Conservation (phyloP, 176 grass and related monocot genomes). For the Stipa capillata region DNA sequence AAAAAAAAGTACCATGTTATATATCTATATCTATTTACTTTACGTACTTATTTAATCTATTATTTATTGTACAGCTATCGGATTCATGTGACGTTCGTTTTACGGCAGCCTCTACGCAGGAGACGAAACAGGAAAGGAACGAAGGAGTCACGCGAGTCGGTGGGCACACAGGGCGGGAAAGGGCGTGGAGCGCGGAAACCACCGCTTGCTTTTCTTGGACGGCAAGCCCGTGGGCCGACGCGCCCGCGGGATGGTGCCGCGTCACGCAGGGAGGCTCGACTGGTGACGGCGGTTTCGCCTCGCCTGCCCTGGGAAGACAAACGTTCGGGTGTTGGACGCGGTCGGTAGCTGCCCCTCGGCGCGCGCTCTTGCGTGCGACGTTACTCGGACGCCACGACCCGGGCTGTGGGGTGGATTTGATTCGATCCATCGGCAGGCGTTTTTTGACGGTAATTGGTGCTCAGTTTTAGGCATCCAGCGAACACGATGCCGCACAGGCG, state of each 20-base stretch:
- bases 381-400: neutral
- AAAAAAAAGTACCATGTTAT: too few relatives aligned
- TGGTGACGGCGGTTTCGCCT: conserved; percentile 16
- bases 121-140: neutral
- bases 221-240: neutral
- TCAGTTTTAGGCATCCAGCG: neutral
- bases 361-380: neutral
- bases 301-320: neutral
- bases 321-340: neutral
- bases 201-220: neutral
- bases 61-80: too few relatives aligned
- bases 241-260: neutral
- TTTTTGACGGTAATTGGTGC: neutral
- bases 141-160: neutral
- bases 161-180: neutral
- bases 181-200: neutral
- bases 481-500: neutral
- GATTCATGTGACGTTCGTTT: too few relatives aligned
- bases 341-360: neutral
- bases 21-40: too few relatives aligned
- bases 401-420: neutral
- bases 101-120: too few relatives aligned
- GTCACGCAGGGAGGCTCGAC: neutral
- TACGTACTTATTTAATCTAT: too few relatives aligned
- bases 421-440: neutral